Conservation (phyloP, 2,329 filamentous ascomycete genomes). For the Penicillium olsonii region DNA sequence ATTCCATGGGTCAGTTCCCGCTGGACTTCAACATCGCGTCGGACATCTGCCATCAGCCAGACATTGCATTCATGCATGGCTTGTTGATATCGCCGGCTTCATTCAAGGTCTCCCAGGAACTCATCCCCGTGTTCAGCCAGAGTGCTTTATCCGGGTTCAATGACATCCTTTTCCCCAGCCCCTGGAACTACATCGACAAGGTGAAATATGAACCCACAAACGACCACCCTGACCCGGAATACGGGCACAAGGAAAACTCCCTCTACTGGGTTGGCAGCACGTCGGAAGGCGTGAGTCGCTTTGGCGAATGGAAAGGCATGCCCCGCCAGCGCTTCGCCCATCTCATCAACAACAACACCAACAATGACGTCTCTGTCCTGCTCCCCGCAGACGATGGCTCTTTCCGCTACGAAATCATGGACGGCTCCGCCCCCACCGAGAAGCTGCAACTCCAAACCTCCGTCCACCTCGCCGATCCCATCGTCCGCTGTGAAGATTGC, state of each 20-base stretch:
- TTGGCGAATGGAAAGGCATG: constrained; percentile 66
- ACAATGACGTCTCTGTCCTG: constrained; percentile 55
- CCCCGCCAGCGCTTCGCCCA: constrained; percentile 72
- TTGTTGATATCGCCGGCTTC: constrained; percentile 68
- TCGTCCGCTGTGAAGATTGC: constrained; percentile 61
- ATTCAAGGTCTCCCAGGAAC: constrained; percentile 61
- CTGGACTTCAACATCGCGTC: constrained; percentile 65
- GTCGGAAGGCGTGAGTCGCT: constrained; percentile 55
- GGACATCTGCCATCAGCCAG: constrained; percentile 75
- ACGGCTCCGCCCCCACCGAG: constrained; percentile 35
- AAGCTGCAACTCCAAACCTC: constrained; percentile 59
- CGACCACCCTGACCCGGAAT: constrained; percentile 55
- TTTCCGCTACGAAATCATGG: constrained; percentile 59
- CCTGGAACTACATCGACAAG: constrained; percentile 64
- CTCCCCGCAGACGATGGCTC: constrained; percentile 50
- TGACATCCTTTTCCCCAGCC: constrained; percentile 73
- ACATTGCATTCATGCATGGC: constrained; percentile 71
- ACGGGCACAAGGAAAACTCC: constrained; percentile 62
- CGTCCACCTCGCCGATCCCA: constrained; percentile 61
- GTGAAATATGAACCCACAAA: constrained; percentile 54
- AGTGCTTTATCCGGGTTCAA: constrained; percentile 71
- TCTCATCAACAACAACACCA: constrained; percentile 61
- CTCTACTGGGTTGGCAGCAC: constrained; percentile 77
- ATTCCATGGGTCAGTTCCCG: constrained; percentile 68
- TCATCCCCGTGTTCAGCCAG: constrained; percentile 75